These are phyloP conservation scores for Erysimum cheiranthoides DNA, from an alignment of 345 rosid species.

Conservation along the genomic window DNA sequence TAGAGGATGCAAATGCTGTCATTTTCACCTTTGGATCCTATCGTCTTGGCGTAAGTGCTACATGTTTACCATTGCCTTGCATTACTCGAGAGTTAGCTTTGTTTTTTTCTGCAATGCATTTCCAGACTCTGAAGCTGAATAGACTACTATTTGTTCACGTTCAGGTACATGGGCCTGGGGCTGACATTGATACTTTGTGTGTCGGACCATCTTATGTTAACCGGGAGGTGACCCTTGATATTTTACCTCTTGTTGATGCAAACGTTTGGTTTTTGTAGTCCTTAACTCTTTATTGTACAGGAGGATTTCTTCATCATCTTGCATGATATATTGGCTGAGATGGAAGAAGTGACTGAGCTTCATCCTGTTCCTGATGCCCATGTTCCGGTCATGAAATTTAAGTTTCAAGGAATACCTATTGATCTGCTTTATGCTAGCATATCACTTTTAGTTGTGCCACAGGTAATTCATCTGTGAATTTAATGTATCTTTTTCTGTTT, in stretches of 20 bases:
- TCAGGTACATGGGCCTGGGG: constrained; percentile 95
- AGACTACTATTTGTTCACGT: constrained; percentile 12
- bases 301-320: constrained; percentile 84
- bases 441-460: constrained; percentile 79
- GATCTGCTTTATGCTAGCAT: constrained; percentile 97
- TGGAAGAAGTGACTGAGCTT: constrained; percentile 87
- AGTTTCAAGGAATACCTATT: constrained; percentile 84
- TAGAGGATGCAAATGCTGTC: constrained; percentile 91
- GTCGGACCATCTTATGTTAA: constrained; percentile 94
- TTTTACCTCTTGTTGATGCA: constrained; percentile 23
- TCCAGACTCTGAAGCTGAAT: not conserved
- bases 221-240: constrained; percentile 64
- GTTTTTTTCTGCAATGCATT: constrained; percentile 1
- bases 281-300: constrained; percentile 46
- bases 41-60: constrained; percentile 75
- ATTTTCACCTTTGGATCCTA: constrained; percentile 96
- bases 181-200: constrained; percentile 90
- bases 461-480: constrained; percentile 55
- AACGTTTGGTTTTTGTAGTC: not conserved
- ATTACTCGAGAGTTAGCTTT: not conserved
- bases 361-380: constrained; percentile 98
- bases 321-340: constrained; percentile 69
- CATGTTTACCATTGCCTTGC: constrained; percentile 14
- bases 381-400: constrained; percentile 97
- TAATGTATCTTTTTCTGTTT: constrained; percentile 1